These are phyloP conservation scores for Maudiozyma saulgeensis DNA, from an alignment of 805 yeast genomes.

Conservation along the genomic window DNA sequence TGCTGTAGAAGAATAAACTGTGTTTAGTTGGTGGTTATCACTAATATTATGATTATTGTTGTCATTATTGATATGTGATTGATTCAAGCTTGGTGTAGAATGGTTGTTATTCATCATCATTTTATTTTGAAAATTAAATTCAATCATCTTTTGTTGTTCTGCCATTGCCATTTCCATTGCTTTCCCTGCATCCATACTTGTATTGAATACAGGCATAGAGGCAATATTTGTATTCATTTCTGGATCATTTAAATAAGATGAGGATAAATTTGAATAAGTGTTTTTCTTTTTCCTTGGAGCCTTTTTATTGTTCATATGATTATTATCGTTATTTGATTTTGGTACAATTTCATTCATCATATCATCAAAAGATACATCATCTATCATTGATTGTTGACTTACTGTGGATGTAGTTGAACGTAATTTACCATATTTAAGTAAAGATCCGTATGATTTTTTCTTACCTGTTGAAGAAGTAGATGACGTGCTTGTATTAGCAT, in stretches of 20 bases:
- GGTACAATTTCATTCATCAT: constrained; percentile 18
- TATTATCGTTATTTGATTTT: constrained; percentile 10
- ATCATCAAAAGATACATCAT: neutral
- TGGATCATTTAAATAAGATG: neutral
- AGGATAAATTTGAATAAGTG: constrained; percentile 2
- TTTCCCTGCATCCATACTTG: neutral
- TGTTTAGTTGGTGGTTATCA: neutral
- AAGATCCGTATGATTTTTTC: constrained; percentile 18
- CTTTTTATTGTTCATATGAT: neutral
- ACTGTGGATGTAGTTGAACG: neutral
- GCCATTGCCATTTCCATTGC: neutral
- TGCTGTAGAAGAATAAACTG: neutral
- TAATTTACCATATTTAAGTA: constrained; percentile 14
- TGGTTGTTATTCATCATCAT: neutral
- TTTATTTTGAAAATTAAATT: neutral
- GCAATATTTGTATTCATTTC: constrained; percentile 2
- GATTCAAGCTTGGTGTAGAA: neutral
- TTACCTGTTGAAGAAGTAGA: neutral
- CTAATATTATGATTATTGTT: neutral
- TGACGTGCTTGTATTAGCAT: neutral
- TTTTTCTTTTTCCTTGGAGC: neutral
- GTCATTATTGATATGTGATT: neutral
- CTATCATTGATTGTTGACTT: neutral
- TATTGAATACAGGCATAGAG: constrained; percentile 5
- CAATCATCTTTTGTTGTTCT: neutral